A percentile compares a stretch with the other conserved stretches of the same genome.
Evolutionary conservation across 106 monocot genomes (phyloP).

Genomic region (Hemerocallis citrina): DNA sequence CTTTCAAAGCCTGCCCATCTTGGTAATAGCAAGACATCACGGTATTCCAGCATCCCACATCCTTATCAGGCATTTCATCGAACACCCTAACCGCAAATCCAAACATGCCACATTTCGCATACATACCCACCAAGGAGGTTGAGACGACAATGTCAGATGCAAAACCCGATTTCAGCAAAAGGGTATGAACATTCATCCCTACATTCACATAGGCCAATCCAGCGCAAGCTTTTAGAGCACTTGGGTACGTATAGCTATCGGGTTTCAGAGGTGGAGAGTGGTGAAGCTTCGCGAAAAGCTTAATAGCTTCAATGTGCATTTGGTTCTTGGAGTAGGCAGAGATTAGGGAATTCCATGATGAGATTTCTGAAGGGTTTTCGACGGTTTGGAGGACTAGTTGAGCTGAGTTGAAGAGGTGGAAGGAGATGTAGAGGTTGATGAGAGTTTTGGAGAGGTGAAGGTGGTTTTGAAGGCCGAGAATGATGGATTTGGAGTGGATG

Average conservation of each 20-base stretch:
- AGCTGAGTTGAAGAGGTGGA: slow-evolving; percentile 26
- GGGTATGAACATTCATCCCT: slow-evolving; percentile 39
- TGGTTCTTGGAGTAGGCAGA: slow-evolving; percentile 44
- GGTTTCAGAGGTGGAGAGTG: slow-evolving; percentile 8
- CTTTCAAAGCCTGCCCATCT: slow-evolving; percentile 37
- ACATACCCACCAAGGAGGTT: slow-evolving; percentile 53
- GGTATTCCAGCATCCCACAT: slow-evolving; percentile 59
- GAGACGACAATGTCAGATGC: slow-evolving; percentile 32
- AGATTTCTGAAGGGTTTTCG: slow-evolving; percentile 15
- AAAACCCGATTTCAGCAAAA: slow-evolving; percentile 45
- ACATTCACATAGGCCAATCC: not conserved
- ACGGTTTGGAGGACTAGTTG: slow-evolving; percentile 21
- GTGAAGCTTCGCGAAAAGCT: slow-evolving; percentile 24
- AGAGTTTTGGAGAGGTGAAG: slow-evolving; percentile 22
- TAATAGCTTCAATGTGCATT: slow-evolving; percentile 22
- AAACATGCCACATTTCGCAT: slow-evolving; percentile 39
- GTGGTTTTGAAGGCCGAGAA: slow-evolving; percentile 21
- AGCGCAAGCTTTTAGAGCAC: slow-evolving; percentile 47
- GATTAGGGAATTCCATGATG: slow-evolving; percentile 47
- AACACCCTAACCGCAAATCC: slow-evolving; percentile 30
- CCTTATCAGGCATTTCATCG: slow-evolving; percentile 51
- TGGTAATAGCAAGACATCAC: slow-evolving; percentile 74
- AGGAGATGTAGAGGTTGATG: slow-evolving; percentile 45
- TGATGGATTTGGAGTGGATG: slow-evolving; percentile 46
- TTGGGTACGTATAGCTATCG: slow-evolving; percentile 55